These are phyloP conservation scores for Euphorbia corollata DNA, from an alignment of 441 rosid species.

Conservation along the genomic window DNA sequence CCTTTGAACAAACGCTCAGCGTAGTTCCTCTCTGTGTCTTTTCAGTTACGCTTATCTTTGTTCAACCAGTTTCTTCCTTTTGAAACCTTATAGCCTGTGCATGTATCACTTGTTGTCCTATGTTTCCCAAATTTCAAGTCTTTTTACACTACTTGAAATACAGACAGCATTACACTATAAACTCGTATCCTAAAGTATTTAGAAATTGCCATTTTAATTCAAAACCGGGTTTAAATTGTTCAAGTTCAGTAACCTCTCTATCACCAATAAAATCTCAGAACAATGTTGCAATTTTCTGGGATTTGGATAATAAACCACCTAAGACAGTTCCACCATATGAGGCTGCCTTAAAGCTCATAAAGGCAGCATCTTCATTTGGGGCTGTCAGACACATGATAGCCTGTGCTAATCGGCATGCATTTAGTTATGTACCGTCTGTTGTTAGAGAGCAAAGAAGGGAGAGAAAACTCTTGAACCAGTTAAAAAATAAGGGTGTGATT, in stretches of 20 bases:
- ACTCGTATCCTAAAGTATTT: conserved; percentile 14
- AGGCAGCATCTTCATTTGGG: conserved; percentile 59
- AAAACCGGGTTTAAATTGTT: conserved; percentile 22
- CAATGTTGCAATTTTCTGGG: conserved; percentile 64
- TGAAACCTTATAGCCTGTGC: background rate
- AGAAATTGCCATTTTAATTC: conserved; percentile 24
- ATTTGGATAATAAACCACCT: conserved; percentile 74
- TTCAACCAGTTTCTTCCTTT: background rate
- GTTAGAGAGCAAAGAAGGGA: conserved; percentile 52
- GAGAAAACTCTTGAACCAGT: conserved; percentile 41
- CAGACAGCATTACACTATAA: conserved; percentile 15
- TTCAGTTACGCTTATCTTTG: background rate
- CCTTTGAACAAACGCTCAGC: too few species aligned
- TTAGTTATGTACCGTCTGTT: conserved; percentile 40
- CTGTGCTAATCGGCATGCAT: conserved; percentile 5
- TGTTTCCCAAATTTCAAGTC: conserved; percentile 8
- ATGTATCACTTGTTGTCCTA: background rate
- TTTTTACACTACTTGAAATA: conserved; percentile 7
- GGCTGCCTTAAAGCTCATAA: conserved; percentile 62
- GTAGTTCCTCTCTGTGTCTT: too few species aligned
- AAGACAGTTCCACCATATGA: conserved; percentile 57
- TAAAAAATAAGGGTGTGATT: conserved; percentile 53
- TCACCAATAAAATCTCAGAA: conserved; percentile 26
- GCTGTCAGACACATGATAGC: conserved; percentile 32
- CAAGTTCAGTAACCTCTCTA: conserved; percentile 16